Conservation (phyloP, 23 red algal genomes). For the Pyropia yezoensis region DNA sequence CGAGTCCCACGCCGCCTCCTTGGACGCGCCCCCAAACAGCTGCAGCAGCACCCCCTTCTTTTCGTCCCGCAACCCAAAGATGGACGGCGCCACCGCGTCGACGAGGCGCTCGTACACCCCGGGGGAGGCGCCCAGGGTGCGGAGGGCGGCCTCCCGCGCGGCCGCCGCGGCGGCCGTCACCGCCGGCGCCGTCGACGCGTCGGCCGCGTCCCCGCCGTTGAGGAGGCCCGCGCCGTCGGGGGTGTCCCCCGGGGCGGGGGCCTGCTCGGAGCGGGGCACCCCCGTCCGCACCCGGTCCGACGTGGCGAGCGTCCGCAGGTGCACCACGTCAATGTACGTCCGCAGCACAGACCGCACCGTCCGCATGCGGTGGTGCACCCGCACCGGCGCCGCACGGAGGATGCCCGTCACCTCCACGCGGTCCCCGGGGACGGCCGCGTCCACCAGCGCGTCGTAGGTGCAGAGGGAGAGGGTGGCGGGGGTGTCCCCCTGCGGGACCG, state of each 20-base stretch:
- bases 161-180: conserved; percentile 25
- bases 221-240: not conserved
- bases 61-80: conserved; percentile 86
- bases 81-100: conserved; percentile 80
- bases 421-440: conserved; percentile 91
- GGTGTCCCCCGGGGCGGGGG: not conserved
- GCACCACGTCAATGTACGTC: conserved; percentile 94
- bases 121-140: conserved; percentile 37
- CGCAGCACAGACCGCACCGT: conserved; percentile 77
- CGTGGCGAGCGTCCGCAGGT: conserved; percentile 29
- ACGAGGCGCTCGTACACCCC: conserved; percentile 67
- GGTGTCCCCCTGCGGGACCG: conserved; percentile 90
- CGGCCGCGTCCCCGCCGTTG: conserved; percentile 12
- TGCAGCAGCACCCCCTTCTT: conserved; percentile 96
- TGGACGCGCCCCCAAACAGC: conserved; percentile 82
- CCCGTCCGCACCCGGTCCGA: no score
- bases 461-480: conserved; percentile 84
- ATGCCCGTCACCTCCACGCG: conserved; percentile 93
- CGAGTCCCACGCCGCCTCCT: conserved; percentile 38
- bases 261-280: not conserved
- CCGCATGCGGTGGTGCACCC: conserved; percentile 70
- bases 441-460: conserved; percentile 85
- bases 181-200: not conserved
- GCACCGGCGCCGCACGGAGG: conserved; percentile 57
- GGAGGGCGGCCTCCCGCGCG: conserved; percentile 33